Conservation (phyloP, 1,139 yeast species). For the Yamadazyma epiphylla region DNA sequence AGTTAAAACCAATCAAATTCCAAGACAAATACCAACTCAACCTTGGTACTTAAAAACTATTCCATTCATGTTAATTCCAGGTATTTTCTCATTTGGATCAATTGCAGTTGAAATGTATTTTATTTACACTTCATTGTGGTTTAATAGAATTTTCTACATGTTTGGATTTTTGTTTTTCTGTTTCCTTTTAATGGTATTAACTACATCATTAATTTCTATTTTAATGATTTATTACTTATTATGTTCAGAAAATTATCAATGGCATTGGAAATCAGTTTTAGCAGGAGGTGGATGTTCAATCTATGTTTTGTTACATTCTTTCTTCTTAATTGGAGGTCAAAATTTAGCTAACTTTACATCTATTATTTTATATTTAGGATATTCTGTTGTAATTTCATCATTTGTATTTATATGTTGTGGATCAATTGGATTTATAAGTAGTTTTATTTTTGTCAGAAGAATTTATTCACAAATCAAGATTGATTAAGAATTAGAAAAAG, state of each 20-base stretch:
- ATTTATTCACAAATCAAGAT: conserved; percentile 85
- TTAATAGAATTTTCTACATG: conserved; percentile 91
- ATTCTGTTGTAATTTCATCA: conserved; percentile 67
- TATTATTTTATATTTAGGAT: conserved; percentile 78
- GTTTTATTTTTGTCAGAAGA: conserved; percentile 69
- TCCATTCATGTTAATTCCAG: conserved; percentile 72
- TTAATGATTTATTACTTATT: conserved; percentile 80
- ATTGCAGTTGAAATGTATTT: conserved; percentile 94
- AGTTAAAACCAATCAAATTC: conserved; percentile 88
- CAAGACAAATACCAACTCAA: conserved; percentile 91
- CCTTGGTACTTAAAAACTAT: conserved; percentile 75
- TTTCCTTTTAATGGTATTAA: conserved; percentile 72
- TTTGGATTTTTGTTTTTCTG: conserved; percentile 94
- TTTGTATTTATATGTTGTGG: conserved; percentile 84
- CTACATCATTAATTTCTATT: conserved; percentile 78
- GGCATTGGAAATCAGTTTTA: conserved; percentile 95
- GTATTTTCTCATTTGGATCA: conserved; percentile 92
- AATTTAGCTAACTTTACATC: conserved; percentile 73
- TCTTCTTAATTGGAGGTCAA: conserved; percentile 64
- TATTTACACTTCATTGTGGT: conserved; percentile 86
- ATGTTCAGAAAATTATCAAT: conserved; percentile 87
- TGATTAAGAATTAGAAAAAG: conserved; percentile 38
- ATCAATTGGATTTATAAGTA: conserved; percentile 76
- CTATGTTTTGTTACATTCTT: conserved; percentile 81
- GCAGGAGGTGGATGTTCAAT: conserved; percentile 88